Conservation (phyloP, 2,329 filamentous ascomycete genomes). For the Pseudogymnoascus destructans region DNA sequence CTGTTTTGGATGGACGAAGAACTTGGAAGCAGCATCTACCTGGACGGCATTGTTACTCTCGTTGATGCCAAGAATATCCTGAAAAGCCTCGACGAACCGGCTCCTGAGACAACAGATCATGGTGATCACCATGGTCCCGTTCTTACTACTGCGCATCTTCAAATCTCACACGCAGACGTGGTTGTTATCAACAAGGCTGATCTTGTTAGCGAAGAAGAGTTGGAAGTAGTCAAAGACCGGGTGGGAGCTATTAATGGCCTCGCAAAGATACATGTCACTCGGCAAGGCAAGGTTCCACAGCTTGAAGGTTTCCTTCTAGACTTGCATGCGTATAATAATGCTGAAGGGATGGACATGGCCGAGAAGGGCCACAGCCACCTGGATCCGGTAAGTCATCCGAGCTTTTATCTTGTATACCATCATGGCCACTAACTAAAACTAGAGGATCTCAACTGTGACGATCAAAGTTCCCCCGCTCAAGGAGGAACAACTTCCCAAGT, state of each 20-base stretch:
- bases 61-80: conserved; percentile 92
- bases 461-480: conserved; percentile 52
- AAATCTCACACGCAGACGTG: conserved; percentile 94
- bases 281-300: conserved; percentile 64
- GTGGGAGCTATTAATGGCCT: conserved; percentile 80
- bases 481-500: conserved; percentile 40
- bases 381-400: conserved; percentile 51
- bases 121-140: conserved; percentile 47
- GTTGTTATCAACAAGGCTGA: conserved; percentile 91
- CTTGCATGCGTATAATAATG: conserved; percentile 81
- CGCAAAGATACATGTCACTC: conserved; percentile 71
- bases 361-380: conserved; percentile 79
- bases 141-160: conserved; percentile 85
- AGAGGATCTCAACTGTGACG: conserved; percentile 76
- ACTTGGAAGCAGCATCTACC: conserved; percentile 84
- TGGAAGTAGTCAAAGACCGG: conserved; percentile 55
- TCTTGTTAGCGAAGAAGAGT: conserved; percentile 56
- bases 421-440: conserved; percentile 9
- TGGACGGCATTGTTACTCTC: conserved; percentile 91
- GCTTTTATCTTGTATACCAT: not conserved
- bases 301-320: conserved; percentile 81
- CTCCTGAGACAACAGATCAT: conserved; percentile 38
- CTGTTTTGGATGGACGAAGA: conserved; percentile 98
- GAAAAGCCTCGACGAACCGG: conserved; percentile 62
- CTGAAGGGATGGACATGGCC: conserved; percentile 52